A percentile compares a stretch with the other conserved stretches of the same genome.
phyloP scores from a whole-genome alignment of 2,329 filamentous ascomycete genomes.

The Diplodia corticola region DNA sequence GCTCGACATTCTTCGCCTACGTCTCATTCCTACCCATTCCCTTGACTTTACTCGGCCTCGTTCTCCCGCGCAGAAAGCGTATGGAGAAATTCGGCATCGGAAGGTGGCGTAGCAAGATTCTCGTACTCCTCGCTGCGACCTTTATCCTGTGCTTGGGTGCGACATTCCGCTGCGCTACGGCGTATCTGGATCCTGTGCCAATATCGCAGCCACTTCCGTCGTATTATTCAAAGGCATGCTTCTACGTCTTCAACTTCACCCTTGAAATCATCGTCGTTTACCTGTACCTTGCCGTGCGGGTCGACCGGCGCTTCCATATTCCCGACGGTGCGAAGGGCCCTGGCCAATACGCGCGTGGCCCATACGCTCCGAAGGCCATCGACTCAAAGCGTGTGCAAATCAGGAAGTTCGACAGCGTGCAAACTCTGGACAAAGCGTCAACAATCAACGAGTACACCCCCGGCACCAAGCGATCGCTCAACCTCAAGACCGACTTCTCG shows the following conservation, averaged over 20 bases:
- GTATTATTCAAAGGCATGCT: constrained; percentile 70
- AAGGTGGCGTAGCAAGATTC: constrained; percentile 65
- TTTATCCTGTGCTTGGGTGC: constrained; percentile 67
- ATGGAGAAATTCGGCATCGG: constrained; percentile 66
- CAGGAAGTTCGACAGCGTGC: constrained; percentile 22
- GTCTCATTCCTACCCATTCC: constrained; percentile 68
- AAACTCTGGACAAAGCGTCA: constrained; percentile 8
- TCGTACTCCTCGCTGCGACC: constrained; percentile 61
- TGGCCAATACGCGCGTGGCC: constrained; percentile 43
- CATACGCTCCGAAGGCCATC: neutral
- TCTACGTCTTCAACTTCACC: constrained; percentile 77
- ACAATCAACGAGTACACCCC: constrained; percentile 12
- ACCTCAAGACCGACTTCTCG: constrained; percentile 22
- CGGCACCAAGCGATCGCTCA: constrained; percentile 1
- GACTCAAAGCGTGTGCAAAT: constrained; percentile 7
- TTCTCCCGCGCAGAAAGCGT: constrained; percentile 45
- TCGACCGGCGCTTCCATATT: constrained; percentile 75
- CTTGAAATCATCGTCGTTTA: constrained; percentile 71
- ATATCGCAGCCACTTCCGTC: constrained; percentile 60
- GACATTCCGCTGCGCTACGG: constrained; percentile 64
- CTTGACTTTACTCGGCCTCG: constrained; percentile 51
- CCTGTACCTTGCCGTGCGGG: constrained; percentile 65
- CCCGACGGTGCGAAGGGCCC: constrained; percentile 67
- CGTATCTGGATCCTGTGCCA: constrained; percentile 50
- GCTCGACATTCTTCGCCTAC: constrained; percentile 61